Base-by-base conservation (phyloP, 169 alveolate species). In the Haemoproteus tartakovskyi region DNA sequence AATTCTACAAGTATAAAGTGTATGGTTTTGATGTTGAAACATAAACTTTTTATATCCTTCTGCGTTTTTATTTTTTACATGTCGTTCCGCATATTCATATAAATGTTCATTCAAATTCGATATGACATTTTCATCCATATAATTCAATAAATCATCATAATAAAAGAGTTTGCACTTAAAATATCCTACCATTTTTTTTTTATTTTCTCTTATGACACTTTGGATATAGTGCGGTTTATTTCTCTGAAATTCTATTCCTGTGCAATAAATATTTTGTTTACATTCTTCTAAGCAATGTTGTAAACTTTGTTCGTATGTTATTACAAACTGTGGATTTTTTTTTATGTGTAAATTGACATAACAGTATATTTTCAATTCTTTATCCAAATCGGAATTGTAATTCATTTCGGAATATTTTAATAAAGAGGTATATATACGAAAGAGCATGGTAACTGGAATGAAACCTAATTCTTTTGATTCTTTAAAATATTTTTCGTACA, bases 191-290 rank as follows among this genome's bases (percentile, higher is more conserved):
- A 74, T 56, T 9, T 24, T 46, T 46, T 74, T 74, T 26, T 74
- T 60, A 29, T 74, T 74, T 22, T 74, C 46, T 74, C 59, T 74
- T 74, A 74, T 46, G 37, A 74, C 43, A 29, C 45, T 27, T 29
- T 74, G 78, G 19, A 61, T 59, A 27, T 74, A 74, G 43, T 48
- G 67, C 46, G 51, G 60, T 0, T 43, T 16, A 30, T 56, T 40
- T 46, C 78, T 56, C 22, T 74, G 59, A 46, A 74, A 74, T 57
- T 74, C 78, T 2, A 74, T 30, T 6, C 84, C 84, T n/a, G 78
- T 74, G 59, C 92, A 88, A 63, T 88, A 83, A 18, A 85, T 61
- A 60, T 85, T 88, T 18, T 12, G 41, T 63, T 85, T 88, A 19
- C 92, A 88, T 50, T 40, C 45, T 24, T 85, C 63, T 38, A 88